Percentiles rank a stretch among this genome's conserved stretches.
phyloP scores from a whole-genome alignment of 495 filamentous ascomycete genomes.

The Podospora bellae-mahoneyi region DNA sequence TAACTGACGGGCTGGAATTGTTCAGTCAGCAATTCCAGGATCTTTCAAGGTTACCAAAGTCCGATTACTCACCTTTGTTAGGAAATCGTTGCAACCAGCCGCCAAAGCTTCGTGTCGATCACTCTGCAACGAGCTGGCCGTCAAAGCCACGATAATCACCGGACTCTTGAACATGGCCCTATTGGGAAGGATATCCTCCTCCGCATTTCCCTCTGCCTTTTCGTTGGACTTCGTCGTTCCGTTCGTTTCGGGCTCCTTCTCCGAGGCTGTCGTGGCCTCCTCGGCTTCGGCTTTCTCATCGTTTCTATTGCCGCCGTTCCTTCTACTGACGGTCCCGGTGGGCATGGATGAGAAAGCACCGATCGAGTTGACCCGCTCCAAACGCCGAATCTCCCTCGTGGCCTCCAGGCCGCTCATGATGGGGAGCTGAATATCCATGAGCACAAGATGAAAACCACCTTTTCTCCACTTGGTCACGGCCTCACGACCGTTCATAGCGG shows the following conservation, averaged over 20 bases:
- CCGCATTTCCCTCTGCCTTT: constrained; percentile 34
- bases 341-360: constrained; percentile 66
- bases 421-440: constrained; percentile 98
- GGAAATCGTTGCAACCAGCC: constrained; percentile 95
- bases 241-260: constrained; percentile 30
- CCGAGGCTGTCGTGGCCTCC: constrained; percentile 23
- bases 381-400: constrained; percentile 89
- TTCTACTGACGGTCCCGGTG: background rate
- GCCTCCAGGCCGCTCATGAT: constrained; percentile 96
- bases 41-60: background rate
- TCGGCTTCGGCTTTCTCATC: constrained; percentile 29
- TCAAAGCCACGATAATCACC: constrained; percentile 96
- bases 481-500: constrained; percentile 88
- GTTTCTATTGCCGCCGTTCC: background rate
- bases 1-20: constrained; percentile 80
- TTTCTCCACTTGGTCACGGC: constrained; percentile 88
- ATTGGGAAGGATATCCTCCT: constrained; percentile 67
- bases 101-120: constrained; percentile 93
- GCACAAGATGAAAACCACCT: constrained; percentile 93
- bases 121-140: constrained; percentile 86
- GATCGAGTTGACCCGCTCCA: constrained; percentile 86
- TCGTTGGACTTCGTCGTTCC: constrained; percentile 33
- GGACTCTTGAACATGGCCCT: constrained; percentile 84
- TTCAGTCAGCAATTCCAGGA: constrained; percentile 6
- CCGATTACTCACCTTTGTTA: constrained; percentile 76